These are phyloP conservation scores for Verticillium klebahnii DNA, from an alignment of 2,329 filamentous ascomycete species.

Conservation along the genomic window DNA sequence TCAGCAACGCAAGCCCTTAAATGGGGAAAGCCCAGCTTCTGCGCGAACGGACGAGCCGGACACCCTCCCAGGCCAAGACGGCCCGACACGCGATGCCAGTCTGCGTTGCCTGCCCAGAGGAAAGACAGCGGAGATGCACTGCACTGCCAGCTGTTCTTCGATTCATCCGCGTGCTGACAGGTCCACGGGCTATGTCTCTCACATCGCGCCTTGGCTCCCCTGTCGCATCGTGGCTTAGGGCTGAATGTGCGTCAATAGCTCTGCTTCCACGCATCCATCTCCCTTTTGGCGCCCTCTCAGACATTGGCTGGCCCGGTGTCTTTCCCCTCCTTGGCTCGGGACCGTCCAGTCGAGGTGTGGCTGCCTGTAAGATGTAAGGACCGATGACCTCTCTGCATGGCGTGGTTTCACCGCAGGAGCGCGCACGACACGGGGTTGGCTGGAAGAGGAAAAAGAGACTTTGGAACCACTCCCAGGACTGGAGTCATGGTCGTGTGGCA, in stretches of 20 bases:
- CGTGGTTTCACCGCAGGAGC: not conserved
- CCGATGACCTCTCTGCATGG: not conserved
- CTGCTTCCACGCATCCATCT: not conserved
- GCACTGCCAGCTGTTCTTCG: not conserved
- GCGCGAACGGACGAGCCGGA: not conserved
- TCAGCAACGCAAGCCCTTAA: not conserved
- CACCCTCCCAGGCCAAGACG: not conserved
- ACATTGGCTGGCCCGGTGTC: not conserved
- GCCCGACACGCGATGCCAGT: not conserved
- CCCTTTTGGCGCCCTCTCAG: not conserved
- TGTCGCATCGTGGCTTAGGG: constrained; percentile 8
- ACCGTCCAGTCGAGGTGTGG: not conserved
- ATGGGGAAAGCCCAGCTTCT: not conserved
- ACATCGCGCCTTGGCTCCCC: not conserved
- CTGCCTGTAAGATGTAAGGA: not conserved
- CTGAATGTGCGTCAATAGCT: constrained; percentile 7
- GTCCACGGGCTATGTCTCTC: not conserved
- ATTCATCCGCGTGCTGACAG: not conserved
- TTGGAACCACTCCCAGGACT: not conserved
- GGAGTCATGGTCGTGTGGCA: not conserved
- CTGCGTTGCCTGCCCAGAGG: not conserved
- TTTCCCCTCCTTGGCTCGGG: not conserved
- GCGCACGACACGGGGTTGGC: not conserved
- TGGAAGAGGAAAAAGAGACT: not conserved
- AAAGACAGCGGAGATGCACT: not conserved